Percentiles rank a stretch among this genome's conserved stretches.
Conservation (phyloP, 2,329 filamentous ascomycete genomes). For the Pezicula radicicola region DNA sequence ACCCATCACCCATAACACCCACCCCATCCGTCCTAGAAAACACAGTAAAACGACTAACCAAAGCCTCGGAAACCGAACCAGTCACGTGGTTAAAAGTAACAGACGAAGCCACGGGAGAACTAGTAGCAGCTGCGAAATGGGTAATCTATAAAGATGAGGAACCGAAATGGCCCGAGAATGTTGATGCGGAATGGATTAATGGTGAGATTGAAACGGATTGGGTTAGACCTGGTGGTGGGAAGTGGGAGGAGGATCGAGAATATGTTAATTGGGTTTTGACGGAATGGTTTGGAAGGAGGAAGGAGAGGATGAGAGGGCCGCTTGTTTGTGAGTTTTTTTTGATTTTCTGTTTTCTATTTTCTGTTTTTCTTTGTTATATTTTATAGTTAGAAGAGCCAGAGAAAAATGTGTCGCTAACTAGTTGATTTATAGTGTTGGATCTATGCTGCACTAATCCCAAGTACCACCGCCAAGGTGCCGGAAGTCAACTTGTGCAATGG, state of each 20-base stretch:
- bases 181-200: slow-evolving; percentile 1
- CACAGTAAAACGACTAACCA: background rate
- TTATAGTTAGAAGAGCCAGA: no score
- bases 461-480: slow-evolving; percentile 23
- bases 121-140: slow-evolving; percentile 14
- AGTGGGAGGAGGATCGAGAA: background rate
- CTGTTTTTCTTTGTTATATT: no score
- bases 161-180: background rate
- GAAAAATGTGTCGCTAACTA: no score
- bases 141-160: slow-evolving; percentile 2
- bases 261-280: slow-evolving; percentile 4
- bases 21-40: background rate
- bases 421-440: slow-evolving; percentile 15
- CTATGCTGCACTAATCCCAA: slow-evolving; percentile 23
- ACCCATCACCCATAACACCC: slow-evolving; percentile 6
- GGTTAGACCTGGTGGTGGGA: background rate
- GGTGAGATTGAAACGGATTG: background rate
- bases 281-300: slow-evolving; percentile 4
- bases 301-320: slow-evolving; percentile 6
- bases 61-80: background rate
- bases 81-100: slow-evolving; percentile 5
- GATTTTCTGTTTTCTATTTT: no score
- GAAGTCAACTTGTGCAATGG: slow-evolving; percentile 22
- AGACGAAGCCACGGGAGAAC: slow-evolving; percentile 1
- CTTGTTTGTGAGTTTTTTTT: no score